Conservation (phyloP, 1,284 basidiomycete genomes). For the Phlebopus sp. region DNA sequence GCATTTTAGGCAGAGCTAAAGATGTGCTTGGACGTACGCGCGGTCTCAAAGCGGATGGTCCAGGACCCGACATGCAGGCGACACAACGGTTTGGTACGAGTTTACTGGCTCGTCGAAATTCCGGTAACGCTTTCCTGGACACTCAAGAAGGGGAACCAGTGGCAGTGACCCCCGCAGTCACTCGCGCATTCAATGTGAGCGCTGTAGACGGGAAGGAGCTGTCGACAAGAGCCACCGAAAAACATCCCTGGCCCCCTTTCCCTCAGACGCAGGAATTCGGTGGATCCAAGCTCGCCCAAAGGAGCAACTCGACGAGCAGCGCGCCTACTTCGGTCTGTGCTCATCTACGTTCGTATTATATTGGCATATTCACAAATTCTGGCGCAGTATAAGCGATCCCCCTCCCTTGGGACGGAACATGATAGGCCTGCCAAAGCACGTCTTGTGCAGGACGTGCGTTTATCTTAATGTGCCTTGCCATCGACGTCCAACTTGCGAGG, state of each 20-base stretch:
- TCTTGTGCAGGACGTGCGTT: conserved; percentile 1
- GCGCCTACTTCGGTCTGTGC: conserved; percentile 9
- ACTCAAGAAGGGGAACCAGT: not conserved
- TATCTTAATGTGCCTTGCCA: too few species aligned
- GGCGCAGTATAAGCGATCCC: conserved; percentile 15
- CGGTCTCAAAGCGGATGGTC: not conserved
- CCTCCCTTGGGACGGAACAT: conserved; percentile 3
- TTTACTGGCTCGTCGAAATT: conserved; percentile 15
- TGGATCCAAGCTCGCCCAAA: conserved; percentile 22
- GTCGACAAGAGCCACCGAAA: not conserved
- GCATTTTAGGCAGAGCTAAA: conserved; percentile 55
- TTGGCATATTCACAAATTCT: conserved; percentile 2
- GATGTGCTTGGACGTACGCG: conserved; percentile 37
- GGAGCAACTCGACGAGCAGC: not conserved
- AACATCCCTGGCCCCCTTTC: not conserved
- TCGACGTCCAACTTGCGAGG: too few species aligned
- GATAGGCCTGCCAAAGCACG: not conserved
- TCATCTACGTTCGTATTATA: not conserved
- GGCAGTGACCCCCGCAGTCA: conserved; percentile 21
- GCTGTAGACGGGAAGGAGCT: conserved; percentile 17
- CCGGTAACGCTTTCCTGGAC: not conserved
- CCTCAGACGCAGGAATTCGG: conserved; percentile 1
- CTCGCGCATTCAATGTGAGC: conserved; percentile 45
- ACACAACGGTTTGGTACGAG: conserved; percentile 34
- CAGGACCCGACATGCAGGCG: conserved; percentile 9